Base-by-base conservation (phyloP, 495 filamentous ascomycete genomes). In the Podospora pseudoanserina region DNA sequence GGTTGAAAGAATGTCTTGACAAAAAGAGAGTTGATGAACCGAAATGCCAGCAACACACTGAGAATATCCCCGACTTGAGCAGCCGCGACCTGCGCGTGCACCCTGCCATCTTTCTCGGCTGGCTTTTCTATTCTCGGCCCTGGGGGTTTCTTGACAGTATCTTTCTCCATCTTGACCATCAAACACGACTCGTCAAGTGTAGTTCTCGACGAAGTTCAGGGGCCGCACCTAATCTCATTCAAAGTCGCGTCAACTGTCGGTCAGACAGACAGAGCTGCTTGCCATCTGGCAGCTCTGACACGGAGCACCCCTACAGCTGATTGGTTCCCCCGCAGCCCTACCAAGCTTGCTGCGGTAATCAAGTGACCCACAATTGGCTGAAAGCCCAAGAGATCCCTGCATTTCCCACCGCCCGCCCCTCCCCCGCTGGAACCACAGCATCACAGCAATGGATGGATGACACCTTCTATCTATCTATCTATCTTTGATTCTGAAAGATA, bases 1-100 rank as follows among this genome's bases (percentile, higher is more conserved):
- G 95, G 95, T 77, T 99, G 95, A 81, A 99, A 99, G 77, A 97
- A 99, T n/a, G 95, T 98, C 62, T 87, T 84, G 54, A 96, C 82
- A 62, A 82, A 86, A 66, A 97, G 81, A n/a, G 93, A 89, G 79
- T 98, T 97, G 75, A 92, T 74, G 63, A 96, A 85, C 65, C 95
- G 92, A 61, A 97, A 84, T 15, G 86, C 86, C 66, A 97, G 72
- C 23, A 97, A 86, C 55, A 87, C 82, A 55, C 86, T 79, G 63
- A 91, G 81, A 65, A 89, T 78, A 60, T 86, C 84, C n/a, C 64
- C 56, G 44, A 74, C 67, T 67, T 77, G 76, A 28, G 75, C 73
- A 5, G 74, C 66, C 27, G 74, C 60, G 16, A 78, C 77, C 16
- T 79, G 73, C 9, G 69, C 68, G 60, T 78, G 76, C 34, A 70